phyloP scores from a whole-genome alignment of 768 basidiomycete species.

The Cantharellus anzutake region DNA sequence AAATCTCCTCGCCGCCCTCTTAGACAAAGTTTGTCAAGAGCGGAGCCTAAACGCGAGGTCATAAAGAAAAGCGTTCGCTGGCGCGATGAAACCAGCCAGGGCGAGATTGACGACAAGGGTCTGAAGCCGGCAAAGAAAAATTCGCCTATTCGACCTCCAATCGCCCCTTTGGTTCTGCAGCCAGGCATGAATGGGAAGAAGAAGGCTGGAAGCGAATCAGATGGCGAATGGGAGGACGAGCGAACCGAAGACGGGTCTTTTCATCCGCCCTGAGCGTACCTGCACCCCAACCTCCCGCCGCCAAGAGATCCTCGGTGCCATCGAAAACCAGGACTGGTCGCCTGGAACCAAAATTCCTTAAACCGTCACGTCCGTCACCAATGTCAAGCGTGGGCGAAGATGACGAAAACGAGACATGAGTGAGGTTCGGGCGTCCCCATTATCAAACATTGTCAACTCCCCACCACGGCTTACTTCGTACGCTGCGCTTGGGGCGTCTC shows the following conservation, averaged over 20 bases:
- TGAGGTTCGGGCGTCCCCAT: conserved; percentile 18
- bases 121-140: conserved; percentile 14
- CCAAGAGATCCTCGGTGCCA: conserved; percentile 22
- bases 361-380: conserved; percentile 24
- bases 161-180: conserved; percentile 21
- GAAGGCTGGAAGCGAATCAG: conserved; percentile 24
- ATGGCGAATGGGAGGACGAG: conserved; percentile 71
- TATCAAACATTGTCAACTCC: conserved; percentile 45
- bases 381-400: conserved; percentile 53
- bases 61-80: conserved; percentile 63
- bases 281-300: not conserved
- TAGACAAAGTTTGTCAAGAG: conserved; percentile 32
- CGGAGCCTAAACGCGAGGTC: conserved; percentile 28
- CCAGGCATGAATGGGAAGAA: conserved; percentile 10
- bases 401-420: conserved; percentile 33
- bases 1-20: conserved; percentile 47
- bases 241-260: conserved; percentile 64
- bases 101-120: conserved; percentile 47
- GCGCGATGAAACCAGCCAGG: conserved; percentile 74
- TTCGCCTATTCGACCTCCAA: conserved; percentile 8
- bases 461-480: conserved; percentile 3
- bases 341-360: conserved; percentile 50
- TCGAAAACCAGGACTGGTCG: conserved; percentile 31
- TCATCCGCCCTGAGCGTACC: conserved; percentile 20
- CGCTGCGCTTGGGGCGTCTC: not conserved